Evolutionary conservation across 768 basidiomycete species (phyloP), one percentile per base, ranked within the genome.

Genomic region (Kwoniella heveanensis): DNA sequence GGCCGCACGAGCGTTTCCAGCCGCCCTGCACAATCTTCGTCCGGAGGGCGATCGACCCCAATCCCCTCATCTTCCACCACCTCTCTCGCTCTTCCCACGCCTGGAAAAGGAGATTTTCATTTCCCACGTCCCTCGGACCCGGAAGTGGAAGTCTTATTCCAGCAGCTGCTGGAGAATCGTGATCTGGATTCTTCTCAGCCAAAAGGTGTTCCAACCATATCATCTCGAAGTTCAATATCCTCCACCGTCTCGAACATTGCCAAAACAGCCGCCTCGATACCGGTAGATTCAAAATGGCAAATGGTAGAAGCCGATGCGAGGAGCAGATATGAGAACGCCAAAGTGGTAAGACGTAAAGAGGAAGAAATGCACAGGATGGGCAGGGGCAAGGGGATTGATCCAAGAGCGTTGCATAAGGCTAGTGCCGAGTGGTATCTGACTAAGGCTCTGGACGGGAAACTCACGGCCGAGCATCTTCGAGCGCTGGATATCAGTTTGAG

Each of bases 371-470:
- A 86, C 87, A 60, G 86, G 87, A 26, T 61, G 56, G 54, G 68
- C 62, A 60, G 63, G 50, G 57, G 55, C 17, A 71, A 53, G 60
- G 57, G 47, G 49, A 62, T 61, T 32, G 62, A 53, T 7, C 80
- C 81, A 6, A 78, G 83, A 22, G 84, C 86, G 22, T 68, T 72
- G 32, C 80, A 85, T 22, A 88, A 89, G 65, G 75, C 76, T 39
- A 86, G 89, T 9, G 92, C 94, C 1, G 90, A 96, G 77, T 96
- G 90, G 89, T 97, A 92, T 76, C 86, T 98, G 67, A 86, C 88
- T 79, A 91, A 88, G 80, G 91, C 96, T 77, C 83, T 97, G 74
- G 90, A 94, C 74, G 86, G 87, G 63, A 89, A 89, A 1, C 87
- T 96, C 54, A 92, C 88, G 0, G 81, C 87, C 46, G 90, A 91